These are phyloP conservation scores for Septoria petroselini DNA, from an alignment of 2,329 filamentous ascomycete species.

Conservation along the genomic window DNA sequence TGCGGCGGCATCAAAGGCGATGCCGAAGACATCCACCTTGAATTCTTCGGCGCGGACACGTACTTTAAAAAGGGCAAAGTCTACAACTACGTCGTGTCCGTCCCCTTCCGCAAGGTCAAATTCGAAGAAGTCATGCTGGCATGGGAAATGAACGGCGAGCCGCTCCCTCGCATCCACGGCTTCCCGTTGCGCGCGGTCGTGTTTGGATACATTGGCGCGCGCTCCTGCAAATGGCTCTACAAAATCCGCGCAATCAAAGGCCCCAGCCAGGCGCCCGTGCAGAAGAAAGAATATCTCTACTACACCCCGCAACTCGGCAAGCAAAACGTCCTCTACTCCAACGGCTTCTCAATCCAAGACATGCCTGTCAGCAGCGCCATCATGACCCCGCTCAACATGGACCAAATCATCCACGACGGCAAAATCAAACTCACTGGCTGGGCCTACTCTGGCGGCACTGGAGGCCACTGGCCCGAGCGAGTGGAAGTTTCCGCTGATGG, in stretches of 20 bases:
- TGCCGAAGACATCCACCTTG: slow-evolving; percentile 56
- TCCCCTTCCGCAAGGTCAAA: slow-evolving; percentile 67
- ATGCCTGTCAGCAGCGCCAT: slow-evolving; percentile 69
- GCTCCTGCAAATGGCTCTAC: slow-evolving; percentile 67
- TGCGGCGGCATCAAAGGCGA: slow-evolving; percentile 60
- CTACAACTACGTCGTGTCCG: slow-evolving; percentile 64
- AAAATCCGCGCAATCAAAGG: slow-evolving; percentile 59
- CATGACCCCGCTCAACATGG: slow-evolving; percentile 60
- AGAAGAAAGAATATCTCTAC: slow-evolving; percentile 65
- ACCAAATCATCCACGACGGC: slow-evolving; percentile 60
- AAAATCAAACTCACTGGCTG: slow-evolving; percentile 53
- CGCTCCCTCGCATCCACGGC: slow-evolving; percentile 63
- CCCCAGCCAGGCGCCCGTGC: slow-evolving; percentile 59
- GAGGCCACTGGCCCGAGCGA: slow-evolving; percentile 51
- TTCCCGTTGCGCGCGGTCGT: slow-evolving; percentile 48
- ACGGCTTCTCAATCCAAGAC: slow-evolving; percentile 65
- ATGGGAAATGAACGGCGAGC: slow-evolving; percentile 61
- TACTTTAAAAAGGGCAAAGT: slow-evolving; percentile 67
- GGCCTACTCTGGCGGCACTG: slow-evolving; percentile 42
- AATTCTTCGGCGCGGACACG: slow-evolving; percentile 68
- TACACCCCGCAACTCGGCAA: slow-evolving; percentile 67
- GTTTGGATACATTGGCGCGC: slow-evolving; percentile 63
- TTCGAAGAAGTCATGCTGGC: slow-evolving; percentile 62
- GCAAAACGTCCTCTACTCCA: slow-evolving; percentile 55
- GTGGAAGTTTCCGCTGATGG: slow-evolving; percentile 64